Percentiles rank a stretch among this genome's conserved stretches.
phyloP scores from a whole-genome alignment of 306 rosid species.

The peach (Prunus persica) region Prunus_persica_NCBIv2 NC_034009.1:41897501-41898000 shows the following conservation, averaged over 20 bases:
- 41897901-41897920: not conserved
- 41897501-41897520: conserved; percentile 18
- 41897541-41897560: conserved; percentile 30
- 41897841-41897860: conserved; percentile 79
- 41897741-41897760: not conserved
- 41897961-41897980: too few relatives aligned
- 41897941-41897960: not conserved
- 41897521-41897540: conserved; percentile 45
- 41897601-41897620: not conserved
- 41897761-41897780: accelerated
- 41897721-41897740: not conserved
- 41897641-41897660: not conserved
- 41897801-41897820: conserved; percentile 42
- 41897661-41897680: not conserved
- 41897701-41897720: not conserved
- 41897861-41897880: conserved; percentile 75
- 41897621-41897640: not conserved
- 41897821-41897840: conserved; percentile 81
- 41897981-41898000: too few relatives aligned
- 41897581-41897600: not conserved
- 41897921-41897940: not conserved
- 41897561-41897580: conserved; percentile 23
- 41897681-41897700: conserved; percentile 62
- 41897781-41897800: accelerated
- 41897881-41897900: not conserved